phyloP scores from a whole-genome alignment of 2,329 filamentous ascomycete genomes.

The Zymoseptoria crescenta region DNA sequence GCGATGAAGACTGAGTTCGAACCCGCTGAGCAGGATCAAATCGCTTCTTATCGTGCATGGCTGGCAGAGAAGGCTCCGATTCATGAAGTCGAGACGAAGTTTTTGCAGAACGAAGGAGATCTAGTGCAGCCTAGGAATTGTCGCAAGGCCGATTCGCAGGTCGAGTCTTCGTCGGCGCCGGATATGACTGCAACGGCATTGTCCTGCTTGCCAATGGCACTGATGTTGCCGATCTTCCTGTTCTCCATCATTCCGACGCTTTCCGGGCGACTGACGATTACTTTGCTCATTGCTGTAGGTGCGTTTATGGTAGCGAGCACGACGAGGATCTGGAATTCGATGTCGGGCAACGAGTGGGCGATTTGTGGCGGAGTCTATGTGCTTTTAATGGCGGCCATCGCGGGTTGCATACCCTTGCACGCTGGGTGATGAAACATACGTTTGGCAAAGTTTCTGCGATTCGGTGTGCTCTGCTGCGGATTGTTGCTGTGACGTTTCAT shows the following conservation, averaged over 20 bases:
- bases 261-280: slow-evolving; percentile 34
- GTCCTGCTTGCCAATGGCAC: slow-evolving; percentile 31
- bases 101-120: slow-evolving; percentile 50
- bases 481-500: too few species aligned
- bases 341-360: slow-evolving; percentile 35
- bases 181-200: slow-evolving; percentile 6
- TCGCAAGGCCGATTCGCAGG: not conserved
- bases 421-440: not conserved
- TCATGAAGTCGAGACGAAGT: slow-evolving; percentile 51
- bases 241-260: slow-evolving; percentile 38
- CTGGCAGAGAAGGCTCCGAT: slow-evolving; percentile 49
- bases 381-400: slow-evolving; percentile 31
- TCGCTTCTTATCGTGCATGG: slow-evolving; percentile 49
- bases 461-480: too few species aligned
- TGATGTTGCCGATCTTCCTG: slow-evolving; percentile 35
- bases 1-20: slow-evolving; percentile 45
- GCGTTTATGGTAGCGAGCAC: slow-evolving; percentile 28
- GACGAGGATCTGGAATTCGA: slow-evolving; percentile 29
- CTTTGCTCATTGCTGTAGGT: slow-evolving; percentile 31
- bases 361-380: slow-evolving; percentile 35
- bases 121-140: slow-evolving; percentile 36
- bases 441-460: too few species aligned
- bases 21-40: slow-evolving; percentile 44
- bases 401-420: slow-evolving; percentile 18
- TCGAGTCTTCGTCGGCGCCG: not conserved